Conservation (phyloP, 371 early-diverging fungal genomes). For the Paraphysoderma sedebokerense region DNA sequence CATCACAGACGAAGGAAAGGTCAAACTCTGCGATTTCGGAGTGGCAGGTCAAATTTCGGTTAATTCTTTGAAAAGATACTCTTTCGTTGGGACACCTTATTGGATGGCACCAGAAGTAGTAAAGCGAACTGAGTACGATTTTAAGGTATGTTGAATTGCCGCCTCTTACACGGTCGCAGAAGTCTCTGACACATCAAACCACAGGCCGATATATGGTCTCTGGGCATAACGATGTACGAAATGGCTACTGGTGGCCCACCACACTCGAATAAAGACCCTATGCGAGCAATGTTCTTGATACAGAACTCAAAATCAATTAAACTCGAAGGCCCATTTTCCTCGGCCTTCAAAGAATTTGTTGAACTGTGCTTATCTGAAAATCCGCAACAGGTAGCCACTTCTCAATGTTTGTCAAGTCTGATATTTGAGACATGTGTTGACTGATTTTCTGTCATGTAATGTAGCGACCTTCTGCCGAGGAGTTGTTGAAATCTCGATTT, state of each 20-base stretch:
- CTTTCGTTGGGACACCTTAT: constrained; percentile 79
- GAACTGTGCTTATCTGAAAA: constrained; percentile 68
- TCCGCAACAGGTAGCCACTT: constrained; percentile 39
- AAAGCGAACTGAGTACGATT: constrained; percentile 52
- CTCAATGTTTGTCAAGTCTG: not conserved
- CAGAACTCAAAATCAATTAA: constrained; percentile 23
- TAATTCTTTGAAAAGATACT: constrained; percentile 51
- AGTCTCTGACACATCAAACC: constrained; percentile 40
- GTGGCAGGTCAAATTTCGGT: constrained; percentile 29
- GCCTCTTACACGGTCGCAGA: constrained; percentile 30
- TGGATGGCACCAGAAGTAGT: constrained; percentile 59
- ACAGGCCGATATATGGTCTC: constrained; percentile 72
- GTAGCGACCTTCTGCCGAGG: constrained; percentile 29
- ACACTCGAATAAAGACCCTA: constrained; percentile 76
- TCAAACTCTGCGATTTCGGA: constrained; percentile 79
- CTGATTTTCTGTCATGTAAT: not conserved
- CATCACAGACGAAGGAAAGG: constrained; percentile 62
- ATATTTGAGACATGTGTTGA: too few species aligned
- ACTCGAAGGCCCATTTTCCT: constrained; percentile 51
- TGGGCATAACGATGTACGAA: constrained; percentile 86
- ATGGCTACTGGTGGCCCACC: constrained; percentile 86
- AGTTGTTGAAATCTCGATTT: constrained; percentile 24
- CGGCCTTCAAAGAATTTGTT: constrained; percentile 77
- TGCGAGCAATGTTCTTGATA: constrained; percentile 75
- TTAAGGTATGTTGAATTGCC: constrained; percentile 24